Evolutionary conservation across 1,139 yeast genomes (phyloP), one percentile per base, ranked within the genome.

Genomic region (Hemisphaericaspora xylofermentans): DNA sequence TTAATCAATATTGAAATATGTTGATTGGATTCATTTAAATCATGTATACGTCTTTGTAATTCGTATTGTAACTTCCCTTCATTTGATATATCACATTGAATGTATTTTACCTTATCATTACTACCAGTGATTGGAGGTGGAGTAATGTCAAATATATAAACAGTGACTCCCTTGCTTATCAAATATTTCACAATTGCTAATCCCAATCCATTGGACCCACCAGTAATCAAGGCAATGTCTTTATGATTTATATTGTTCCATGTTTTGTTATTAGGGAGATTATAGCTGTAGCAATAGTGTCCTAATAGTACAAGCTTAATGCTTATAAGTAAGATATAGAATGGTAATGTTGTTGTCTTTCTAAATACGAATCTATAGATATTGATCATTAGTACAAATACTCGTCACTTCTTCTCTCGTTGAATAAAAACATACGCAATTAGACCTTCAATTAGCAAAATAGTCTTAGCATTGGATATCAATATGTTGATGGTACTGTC

Each of bases 181-280:
- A 83, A 56, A 15, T 53, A 44, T 10, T 58, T 54, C 0, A 70
- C 69, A 5, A 83, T 54, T 27, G 66, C 73, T 8, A 58, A 51
- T 0, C 91, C 91, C 8, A 84, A 59, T 0, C 89, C 89, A 38
- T 66, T 60, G 25, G 83, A 71, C 0, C 87, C 89, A 1, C 91
- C 91, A 0, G 91, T 83, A 2, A 84, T 63, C 12, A 83, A 50
- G 0, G 78, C 80, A 7, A 64, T 58, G 45, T 69, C 76, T 1
- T 47, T 28, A 3, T 33, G 33, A 12, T 45, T 34, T 6, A 54
- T 40, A 2, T 28, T 13, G 6, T 35, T 32, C 60, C 59, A 54
- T 8, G 21, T n/a, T n/a, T n/a, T 18, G 13, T 12, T 19, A 3
- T 19, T 15, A 3, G 49, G 47, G 5, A 42, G 32, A 38, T 45